Evolutionary conservation across 2,329 filamentous ascomycete genomes (phyloP).

Genomic region (Ilyonectria sp.): DNA sequence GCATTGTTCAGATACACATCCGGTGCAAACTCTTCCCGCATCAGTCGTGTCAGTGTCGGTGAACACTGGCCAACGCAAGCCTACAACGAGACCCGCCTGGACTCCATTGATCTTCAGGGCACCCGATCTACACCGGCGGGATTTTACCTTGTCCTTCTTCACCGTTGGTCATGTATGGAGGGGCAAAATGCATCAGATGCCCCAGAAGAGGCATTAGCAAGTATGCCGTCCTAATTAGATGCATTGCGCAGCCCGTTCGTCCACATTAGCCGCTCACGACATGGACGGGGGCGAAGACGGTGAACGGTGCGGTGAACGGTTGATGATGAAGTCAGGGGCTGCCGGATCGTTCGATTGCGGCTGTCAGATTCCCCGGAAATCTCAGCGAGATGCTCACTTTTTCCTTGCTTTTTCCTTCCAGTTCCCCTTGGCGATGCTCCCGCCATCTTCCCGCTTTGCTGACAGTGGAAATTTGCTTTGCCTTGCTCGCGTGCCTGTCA

Average conservation of each 20-base stretch:
- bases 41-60: slow-evolving; percentile 17
- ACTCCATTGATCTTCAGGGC: slow-evolving; percentile 26
- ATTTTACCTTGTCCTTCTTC: slow-evolving; percentile 3
- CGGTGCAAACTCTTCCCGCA: slow-evolving; percentile 1
- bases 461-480: slow-evolving; percentile 12
- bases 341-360: slow-evolving; percentile 21
- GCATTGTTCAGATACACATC: slow-evolving; percentile 8
- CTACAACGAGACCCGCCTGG: slow-evolving; percentile 24
- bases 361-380: slow-evolving; percentile 32
- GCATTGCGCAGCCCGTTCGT: slow-evolving; percentile 16
- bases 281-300: neutral
- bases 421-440: slow-evolving; percentile 18
- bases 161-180: slow-evolving; percentile 6
- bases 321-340: slow-evolving; percentile 21
- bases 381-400: slow-evolving; percentile 23
- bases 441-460: slow-evolving; percentile 7
- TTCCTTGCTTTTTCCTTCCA: slow-evolving; percentile 30
- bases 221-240: slow-evolving; percentile 23
- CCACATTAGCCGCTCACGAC: slow-evolving; percentile 12
- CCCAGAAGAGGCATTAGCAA: slow-evolving; percentile 10
- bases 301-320: neutral
- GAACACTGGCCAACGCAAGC: slow-evolving; percentile 19
- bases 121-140: slow-evolving; percentile 20
- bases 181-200: slow-evolving; percentile 13
- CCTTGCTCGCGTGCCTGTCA: slow-evolving; percentile 13